These are phyloP conservation scores for Silene uniflora DNA, from an alignment of 148 eudicot genomes.

Conservation along the genomic window DNA sequence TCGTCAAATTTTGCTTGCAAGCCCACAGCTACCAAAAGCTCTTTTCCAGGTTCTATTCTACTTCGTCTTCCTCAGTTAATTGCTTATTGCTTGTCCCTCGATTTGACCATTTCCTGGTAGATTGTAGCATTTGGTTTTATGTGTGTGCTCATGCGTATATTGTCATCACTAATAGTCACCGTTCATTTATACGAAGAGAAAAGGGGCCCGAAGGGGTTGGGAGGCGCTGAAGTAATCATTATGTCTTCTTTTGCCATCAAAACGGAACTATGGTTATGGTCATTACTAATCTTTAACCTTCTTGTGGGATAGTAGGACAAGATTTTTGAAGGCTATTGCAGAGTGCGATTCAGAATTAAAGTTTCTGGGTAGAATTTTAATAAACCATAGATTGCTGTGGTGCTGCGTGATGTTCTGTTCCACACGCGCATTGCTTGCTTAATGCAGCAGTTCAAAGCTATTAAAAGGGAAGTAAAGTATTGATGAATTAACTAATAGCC, in stretches of 20 bases:
- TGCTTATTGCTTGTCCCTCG: neutral
- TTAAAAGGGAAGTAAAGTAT: no score
- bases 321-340: neutral
- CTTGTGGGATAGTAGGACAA: neutral
- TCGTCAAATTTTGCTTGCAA: conserved; percentile 64
- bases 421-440: no score
- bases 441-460: no score
- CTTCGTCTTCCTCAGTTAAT: conserved; percentile 9
- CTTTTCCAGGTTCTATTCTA: conserved; percentile 65
- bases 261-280: neutral
- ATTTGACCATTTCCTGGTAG: neutral
- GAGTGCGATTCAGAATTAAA: neutral
- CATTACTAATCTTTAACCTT: neutral
- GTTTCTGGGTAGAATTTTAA: neutral
- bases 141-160: neutral
- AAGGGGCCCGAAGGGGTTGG: neutral
- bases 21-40: conserved; percentile 74
- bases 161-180: neutral
- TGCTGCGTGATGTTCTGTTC: no score
- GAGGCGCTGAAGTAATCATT: neutral
- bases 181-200: neutral
- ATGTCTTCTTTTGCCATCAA: neutral
- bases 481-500: no score
- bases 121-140: neutral
- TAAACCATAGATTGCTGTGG: no score